A percentile compares a stretch with the other conserved stretches of the same genome.
These are phyloP conservation scores for Musa itinerans DNA, from an alignment of 176 grass and related monocot genomes.

Conservation along the genomic window DNA sequence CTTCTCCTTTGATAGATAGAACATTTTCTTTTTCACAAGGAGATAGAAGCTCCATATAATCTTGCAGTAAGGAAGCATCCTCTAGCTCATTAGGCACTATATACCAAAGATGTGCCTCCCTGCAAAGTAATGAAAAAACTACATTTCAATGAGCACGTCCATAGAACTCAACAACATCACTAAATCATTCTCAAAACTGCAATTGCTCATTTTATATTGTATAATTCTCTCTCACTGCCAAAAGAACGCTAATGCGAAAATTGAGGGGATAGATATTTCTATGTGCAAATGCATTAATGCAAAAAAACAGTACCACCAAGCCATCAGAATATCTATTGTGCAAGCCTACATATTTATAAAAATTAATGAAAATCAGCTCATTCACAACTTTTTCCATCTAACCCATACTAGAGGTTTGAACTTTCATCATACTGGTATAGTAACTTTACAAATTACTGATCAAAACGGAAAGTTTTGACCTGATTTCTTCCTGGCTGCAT, in stretches of 20 bases:
- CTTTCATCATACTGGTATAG: background rate
- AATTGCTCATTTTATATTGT: too few relatives aligned
- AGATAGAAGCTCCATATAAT: slow-evolving; percentile 67
- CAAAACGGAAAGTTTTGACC: background rate
- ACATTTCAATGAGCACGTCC: background rate
- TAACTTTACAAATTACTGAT: background rate
- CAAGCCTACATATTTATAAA: background rate
- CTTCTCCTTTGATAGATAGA: slow-evolving; percentile 45
- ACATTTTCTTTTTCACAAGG: slow-evolving; percentile 50
- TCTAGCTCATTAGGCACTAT: slow-evolving; percentile 73
- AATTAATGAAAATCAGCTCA: background rate
- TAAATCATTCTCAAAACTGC: background rate
- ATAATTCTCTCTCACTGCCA: too few relatives aligned
- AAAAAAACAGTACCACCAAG: too few relatives aligned
- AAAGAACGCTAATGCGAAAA: too few relatives aligned
- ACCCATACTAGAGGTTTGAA: background rate
- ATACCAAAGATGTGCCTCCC: slow-evolving; percentile 91
- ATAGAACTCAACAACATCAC: background rate
- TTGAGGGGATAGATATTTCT: too few relatives aligned
- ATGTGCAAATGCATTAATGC: too few relatives aligned
- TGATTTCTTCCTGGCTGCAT: background rate
- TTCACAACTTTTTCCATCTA: background rate
- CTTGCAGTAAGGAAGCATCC: slow-evolving; percentile 46
- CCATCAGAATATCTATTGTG: too few relatives aligned
- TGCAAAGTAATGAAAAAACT: slow-evolving; percentile 23